Base-by-base conservation (phyloP, 352 stramenopile genomes). In the Pythium grandisporangium region DNA sequence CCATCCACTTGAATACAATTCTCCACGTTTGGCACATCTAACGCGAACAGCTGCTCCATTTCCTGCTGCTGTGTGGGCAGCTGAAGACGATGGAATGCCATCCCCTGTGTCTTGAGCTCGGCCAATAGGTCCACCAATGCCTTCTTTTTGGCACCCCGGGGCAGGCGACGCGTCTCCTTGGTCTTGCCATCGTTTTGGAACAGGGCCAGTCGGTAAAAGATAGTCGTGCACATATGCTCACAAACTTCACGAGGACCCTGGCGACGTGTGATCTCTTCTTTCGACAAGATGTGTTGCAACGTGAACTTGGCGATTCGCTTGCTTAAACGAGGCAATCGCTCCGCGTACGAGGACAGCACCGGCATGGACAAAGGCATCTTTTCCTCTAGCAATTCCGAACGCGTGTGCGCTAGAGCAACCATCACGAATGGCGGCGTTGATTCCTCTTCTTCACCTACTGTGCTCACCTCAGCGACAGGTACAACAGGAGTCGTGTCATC, bases 141-240 rank as follows among this genome's bases (percentile, higher is more conserved):
- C 46, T 97, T 87, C 70, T 98, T 95, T 65, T 99, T 99, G 20
- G 97, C 91, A 36, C 85, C 88, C 65, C 98, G 97, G 0, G 91
- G 91, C 14, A 87, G 56, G 24, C 93, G 96, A 20, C 63, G 64
- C 13, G 58, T 54, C 39, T 95, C 72, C 45, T 90, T 79, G 1
- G 81, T 58, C 29, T 80, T 84, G 23, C 66, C 44, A 17, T 69
- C 55, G 30, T 64, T 50, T 27, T 68, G 61, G 13, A 97, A 59
- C 11, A 62, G 49, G 14, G 86, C 61, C 57, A 99, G 97, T n/a
- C 95, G 81, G 30, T 93, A 91, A 55, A 99, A 98, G 42, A 99
- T 96, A 21, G 86, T 78, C 46, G 95, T 77, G 51, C 80, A 96
- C 6, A 98, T 67, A 34, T 96, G 78, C 57, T 88, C 79, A 52